Base-by-base conservation (phyloP, 2,329 filamentous ascomycete genomes). In the Cylindrodendrum hubeiense region DNA sequence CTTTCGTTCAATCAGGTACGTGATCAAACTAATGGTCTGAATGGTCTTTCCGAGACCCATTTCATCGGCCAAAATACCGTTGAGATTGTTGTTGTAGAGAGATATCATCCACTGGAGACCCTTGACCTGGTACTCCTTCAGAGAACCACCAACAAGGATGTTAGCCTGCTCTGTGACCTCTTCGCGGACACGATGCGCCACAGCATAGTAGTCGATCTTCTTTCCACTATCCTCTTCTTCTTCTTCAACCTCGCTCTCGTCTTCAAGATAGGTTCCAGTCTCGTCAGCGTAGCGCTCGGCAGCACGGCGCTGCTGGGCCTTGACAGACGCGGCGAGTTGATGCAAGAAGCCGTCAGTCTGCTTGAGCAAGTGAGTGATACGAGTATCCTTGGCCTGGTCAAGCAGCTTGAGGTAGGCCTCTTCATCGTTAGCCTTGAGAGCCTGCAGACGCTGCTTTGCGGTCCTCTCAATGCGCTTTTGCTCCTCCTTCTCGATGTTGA, bases 41-140 rank as follows among this genome's bases (percentile, higher is more conserved):
- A 99, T 99, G 0, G 96, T 99, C 84, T 99, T 99, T 80, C 96
- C 96, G 70, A 99, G 93, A 91, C 96, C 96, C 96, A 99, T 99
- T 82, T 99, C 96, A 76, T 99, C 96, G 64, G 96, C 96, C 74
- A 99, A 85, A 71, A 99, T 98, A 87, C 96, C 96, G 79, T 99
- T 99, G 71, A 99, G 89, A 81, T 98, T 99, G 86, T 99, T 99
- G 90, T 99, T 99, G 88, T 98, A 99, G 15, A 99, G 87, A 15
- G 96, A 99, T 66, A 99, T 91, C 96, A 99, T 99, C 96, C 96
- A 99, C 80, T 99, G 95, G 51, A 99, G 84, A 87, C 96, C 96
- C 89, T 98, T 98, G 81, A 99, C 73, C 82, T 99, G 96, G 81
- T 99, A 99, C 79, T 99, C 96, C 81, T 99, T 99, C 71, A 99